These are phyloP conservation scores for Pyrenopolyporus hunteri DNA, from an alignment of 495 filamentous ascomycete genomes.

Conservation along the genomic window DNA sequence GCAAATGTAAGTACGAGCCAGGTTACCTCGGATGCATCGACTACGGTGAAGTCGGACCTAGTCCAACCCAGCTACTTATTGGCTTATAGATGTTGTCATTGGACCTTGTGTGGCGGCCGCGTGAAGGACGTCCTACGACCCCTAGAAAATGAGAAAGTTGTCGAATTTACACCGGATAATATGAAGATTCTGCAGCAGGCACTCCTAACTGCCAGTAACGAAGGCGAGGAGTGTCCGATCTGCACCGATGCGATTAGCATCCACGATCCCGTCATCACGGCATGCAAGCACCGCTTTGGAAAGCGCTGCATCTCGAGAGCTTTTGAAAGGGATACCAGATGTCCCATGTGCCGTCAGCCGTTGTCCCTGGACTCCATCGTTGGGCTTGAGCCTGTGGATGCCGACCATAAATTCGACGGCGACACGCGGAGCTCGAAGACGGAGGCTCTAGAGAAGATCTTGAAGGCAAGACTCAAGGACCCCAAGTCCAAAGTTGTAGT, in stretches of 20 bases:
- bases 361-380: constrained; percentile 68
- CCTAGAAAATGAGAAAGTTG: constrained; percentile 68
- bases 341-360: constrained; percentile 84
- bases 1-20: constrained; percentile 58
- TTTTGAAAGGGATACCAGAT: constrained; percentile 80
- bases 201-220: constrained; percentile 79
- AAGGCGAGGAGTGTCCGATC: constrained; percentile 81
- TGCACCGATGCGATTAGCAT: constrained; percentile 78
- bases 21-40: background rate
- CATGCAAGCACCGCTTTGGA: constrained; percentile 86
- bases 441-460: constrained; percentile 78
- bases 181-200: constrained; percentile 74
- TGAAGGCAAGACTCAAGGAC: constrained; percentile 72
- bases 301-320: constrained; percentile 76
- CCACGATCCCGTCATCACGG: constrained; percentile 80
- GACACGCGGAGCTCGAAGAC: constrained; percentile 81
- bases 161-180: constrained; percentile 77
- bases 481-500: constrained; percentile 80
- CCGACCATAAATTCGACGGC: constrained; percentile 59
- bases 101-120: constrained; percentile 77
- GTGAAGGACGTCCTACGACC: constrained; percentile 71
- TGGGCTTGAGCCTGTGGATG: constrained; percentile 63
- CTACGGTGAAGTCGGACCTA: background rate
- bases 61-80: constrained; percentile 14
- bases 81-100: constrained; percentile 71